Evolutionary conservation across 176 grass and related monocot species (phyloP).

Genomic region (Carex parvula): DNA sequence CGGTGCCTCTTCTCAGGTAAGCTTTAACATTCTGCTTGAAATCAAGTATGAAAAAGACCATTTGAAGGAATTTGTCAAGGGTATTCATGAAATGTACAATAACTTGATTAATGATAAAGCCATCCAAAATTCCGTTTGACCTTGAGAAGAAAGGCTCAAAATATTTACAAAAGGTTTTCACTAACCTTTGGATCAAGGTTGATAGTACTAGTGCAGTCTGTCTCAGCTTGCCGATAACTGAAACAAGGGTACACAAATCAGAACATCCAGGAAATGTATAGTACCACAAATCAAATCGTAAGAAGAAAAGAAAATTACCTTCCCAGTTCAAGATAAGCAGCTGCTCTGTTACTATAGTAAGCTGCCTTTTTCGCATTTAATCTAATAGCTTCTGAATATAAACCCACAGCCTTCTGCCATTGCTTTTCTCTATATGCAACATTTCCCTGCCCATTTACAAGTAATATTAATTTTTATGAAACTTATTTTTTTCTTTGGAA

Average conservation of each 20-base stretch:
- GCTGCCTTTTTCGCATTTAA: constrained; percentile 81
- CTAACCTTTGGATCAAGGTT: constrained; percentile 89
- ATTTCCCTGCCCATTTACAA: constrained; percentile 58
- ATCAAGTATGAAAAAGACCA: not conserved
- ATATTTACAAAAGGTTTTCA: constrained; percentile 17
- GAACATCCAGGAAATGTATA: constrained; percentile 15
- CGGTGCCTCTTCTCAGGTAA: constrained; percentile 87
- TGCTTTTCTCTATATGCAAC: constrained; percentile 89
- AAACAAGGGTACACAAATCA: constrained; percentile 29
- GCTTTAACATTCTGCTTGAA: constrained; percentile 77
- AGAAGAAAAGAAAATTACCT: constrained; percentile 36
- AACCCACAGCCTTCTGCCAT: constrained; percentile 80
- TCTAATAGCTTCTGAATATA: constrained; percentile 92
- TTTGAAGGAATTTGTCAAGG: not conserved
- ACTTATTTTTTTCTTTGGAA: not conserved
- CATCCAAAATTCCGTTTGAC: not conserved
- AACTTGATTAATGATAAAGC: not conserved
- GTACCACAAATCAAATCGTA: not conserved
- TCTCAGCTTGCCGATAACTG: constrained; percentile 91
- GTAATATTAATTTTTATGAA: not conserved
- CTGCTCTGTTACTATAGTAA: constrained; percentile 95
- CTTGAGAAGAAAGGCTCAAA: not conserved
- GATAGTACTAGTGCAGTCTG: constrained; percentile 85
- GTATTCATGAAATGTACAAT: not conserved
- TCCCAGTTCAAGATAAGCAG: constrained; percentile 73